Conservation (phyloP, 202 grass and related monocot species). For the Schoenoplectus triqueter region DNA sequence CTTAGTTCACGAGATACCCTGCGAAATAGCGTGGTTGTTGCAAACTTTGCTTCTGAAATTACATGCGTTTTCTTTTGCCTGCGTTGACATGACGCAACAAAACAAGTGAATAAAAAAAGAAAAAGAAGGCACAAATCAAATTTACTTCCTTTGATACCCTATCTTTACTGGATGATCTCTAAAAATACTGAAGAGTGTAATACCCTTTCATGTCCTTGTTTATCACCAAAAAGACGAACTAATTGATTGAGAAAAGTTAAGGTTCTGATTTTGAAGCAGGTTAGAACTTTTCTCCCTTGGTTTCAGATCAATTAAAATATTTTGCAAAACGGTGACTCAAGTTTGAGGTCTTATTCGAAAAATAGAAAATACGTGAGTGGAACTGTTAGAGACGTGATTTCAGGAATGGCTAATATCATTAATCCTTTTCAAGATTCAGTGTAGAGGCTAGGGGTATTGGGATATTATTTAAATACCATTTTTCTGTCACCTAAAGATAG, state of each 20-base stretch:
- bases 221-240: background rate
- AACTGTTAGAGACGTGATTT: too few species aligned
- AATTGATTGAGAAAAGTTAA: background rate
- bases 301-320: background rate
- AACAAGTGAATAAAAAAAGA: too few species aligned
- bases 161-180: background rate
- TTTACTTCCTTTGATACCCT: background rate
- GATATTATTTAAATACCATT: background rate
- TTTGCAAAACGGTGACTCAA: too few species aligned
- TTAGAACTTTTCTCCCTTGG: background rate
- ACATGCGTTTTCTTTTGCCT: background rate
- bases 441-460: background rate
- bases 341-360: too few species aligned
- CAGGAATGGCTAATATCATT: too few species aligned
- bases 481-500: constrained; percentile 27
- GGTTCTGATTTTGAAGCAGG: background rate
- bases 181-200: too few species aligned
- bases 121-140: background rate
- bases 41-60: background rate
- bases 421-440: background rate
- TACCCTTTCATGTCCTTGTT: background rate
- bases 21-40: background rate
- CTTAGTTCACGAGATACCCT: background rate
- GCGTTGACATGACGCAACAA: too few species aligned
- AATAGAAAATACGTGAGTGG: too few species aligned